phyloP scores from a whole-genome alignment of 2,329 filamentous ascomycete species.

The Colletotrichum destructivum region DNA sequence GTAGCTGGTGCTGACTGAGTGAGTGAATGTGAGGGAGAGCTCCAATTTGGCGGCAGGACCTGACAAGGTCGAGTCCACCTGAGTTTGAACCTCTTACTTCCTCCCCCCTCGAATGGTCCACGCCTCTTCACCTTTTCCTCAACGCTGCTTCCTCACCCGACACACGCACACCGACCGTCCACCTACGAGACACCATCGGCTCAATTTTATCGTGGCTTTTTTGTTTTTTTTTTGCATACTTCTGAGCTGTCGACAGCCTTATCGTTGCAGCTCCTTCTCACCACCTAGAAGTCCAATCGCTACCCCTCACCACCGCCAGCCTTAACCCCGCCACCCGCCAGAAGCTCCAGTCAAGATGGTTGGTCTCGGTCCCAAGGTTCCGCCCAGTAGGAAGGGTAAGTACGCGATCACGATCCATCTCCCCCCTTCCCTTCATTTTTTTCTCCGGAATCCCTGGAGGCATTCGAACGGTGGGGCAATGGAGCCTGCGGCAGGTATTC shows the following conservation, averaged over 20 bases:
- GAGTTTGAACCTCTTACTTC: constrained; percentile 33
- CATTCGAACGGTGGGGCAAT: constrained; percentile 7
- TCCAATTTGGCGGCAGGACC: constrained; percentile 22
- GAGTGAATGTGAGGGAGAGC: neutral
- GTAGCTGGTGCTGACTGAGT: constrained; percentile 25
- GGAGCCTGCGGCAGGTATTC: constrained; percentile 9
- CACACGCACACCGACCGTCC: constrained; percentile 20
- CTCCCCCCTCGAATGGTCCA: constrained; percentile 34
- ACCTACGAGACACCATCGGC: neutral
- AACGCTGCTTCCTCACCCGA: constrained; percentile 37
- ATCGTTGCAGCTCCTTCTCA: constrained; percentile 5
- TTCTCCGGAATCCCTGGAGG: constrained; percentile 1
- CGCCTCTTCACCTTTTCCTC: constrained; percentile 38
- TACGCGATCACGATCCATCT: constrained; percentile 47
- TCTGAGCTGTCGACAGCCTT: neutral
- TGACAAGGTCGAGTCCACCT: constrained; percentile 22
- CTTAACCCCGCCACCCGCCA: constrained; percentile 50
- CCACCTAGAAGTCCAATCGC: constrained; percentile 12
- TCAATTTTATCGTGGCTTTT: constrained; percentile 4
- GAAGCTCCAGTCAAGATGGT: constrained; percentile 60
- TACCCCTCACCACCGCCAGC: constrained; percentile 38
- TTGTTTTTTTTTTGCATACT: neutral
- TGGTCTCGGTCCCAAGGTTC: constrained; percentile 65
- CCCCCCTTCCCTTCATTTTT: constrained; percentile 22
- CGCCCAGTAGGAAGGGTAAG: constrained; percentile 77